phyloP scores from a whole-genome alignment of 2,329 filamentous ascomycete genomes.

The Fusarium abutilonis region DNA sequence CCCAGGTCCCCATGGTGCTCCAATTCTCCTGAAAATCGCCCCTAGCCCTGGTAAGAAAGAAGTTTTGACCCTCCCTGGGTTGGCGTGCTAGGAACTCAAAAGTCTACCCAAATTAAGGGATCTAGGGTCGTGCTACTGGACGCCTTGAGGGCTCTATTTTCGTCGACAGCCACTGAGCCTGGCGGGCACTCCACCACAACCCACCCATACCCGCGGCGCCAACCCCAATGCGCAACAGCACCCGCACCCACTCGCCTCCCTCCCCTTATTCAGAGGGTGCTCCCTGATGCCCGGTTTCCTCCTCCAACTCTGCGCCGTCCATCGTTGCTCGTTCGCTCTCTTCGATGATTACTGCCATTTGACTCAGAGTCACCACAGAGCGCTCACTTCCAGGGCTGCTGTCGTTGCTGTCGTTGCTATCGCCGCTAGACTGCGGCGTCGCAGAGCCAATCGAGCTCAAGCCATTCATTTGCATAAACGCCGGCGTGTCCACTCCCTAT shows the following conservation, averaged over 20 bases:
- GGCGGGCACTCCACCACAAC: constrained; percentile 24
- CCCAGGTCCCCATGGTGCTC: too few relatives aligned
- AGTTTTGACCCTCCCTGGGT: too few relatives aligned
- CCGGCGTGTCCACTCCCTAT: constrained; percentile 48
- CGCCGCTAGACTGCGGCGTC: constrained; percentile 53
- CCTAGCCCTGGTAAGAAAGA: too few relatives aligned
- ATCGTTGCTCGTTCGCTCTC: constrained; percentile 58
- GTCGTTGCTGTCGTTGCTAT: constrained; percentile 50
- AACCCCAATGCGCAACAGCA: constrained; percentile 44
- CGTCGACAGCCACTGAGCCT: constrained; percentile 30
- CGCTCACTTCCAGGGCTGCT: constrained; percentile 56
- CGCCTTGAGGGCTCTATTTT: constrained; percentile 41
- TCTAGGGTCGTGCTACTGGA: constrained; percentile 36
- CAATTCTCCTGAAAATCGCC: too few relatives aligned
- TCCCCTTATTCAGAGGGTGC: constrained; percentile 44
- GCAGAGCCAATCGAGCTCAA: constrained; percentile 51
- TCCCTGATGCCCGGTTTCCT: constrained; percentile 60
- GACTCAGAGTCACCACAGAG: constrained; percentile 53
- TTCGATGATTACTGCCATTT: constrained; percentile 57
- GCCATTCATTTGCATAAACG: constrained; percentile 52
- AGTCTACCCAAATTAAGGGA: constrained; percentile 32
- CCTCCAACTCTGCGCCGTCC: constrained; percentile 58
- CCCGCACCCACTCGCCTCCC: constrained; percentile 37
- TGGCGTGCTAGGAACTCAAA: constrained; percentile 7
- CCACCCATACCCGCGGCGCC: constrained; percentile 38